Base-by-base conservation (phyloP, 1,139 yeast species). In the Entelexis sorbosivorans region DNA sequence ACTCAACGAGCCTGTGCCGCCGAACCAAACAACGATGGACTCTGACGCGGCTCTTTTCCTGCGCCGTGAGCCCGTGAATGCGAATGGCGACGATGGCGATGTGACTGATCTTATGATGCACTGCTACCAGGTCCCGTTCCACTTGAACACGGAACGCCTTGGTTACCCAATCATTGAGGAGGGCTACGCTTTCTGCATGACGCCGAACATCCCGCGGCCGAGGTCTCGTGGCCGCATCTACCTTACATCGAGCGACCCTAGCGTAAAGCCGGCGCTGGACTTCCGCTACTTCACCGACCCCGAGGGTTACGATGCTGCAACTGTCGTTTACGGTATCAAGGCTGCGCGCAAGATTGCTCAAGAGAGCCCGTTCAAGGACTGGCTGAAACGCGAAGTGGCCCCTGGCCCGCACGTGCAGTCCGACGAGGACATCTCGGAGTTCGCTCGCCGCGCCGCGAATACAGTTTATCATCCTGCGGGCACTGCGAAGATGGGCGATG, bases 121-220 rank as follows among this genome's bases (percentile, higher is more conserved):
- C 49, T 52, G 55, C 47, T 52, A 52, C 50, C 55, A 52, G 49
- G 51, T 52, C 38, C 55, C 55, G 32, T 52, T 52, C 44, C 50
- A 52, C 24, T 32, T 52, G 33, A 52, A 52, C 49, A 52, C 55
- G 6, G 44, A 32, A 24, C 53, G 52, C 7, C 38, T 49, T 14
- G 55, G 55, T n/a, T 52, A 52, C 42, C 53, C 47, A 14, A 26
- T 34, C n/a, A 39, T 52, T 24, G 36, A 29, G 35, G 55, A 52
- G n/a, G 44, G 52, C 36, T 52, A 43, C 16, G 55, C 55, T 5
- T 52, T 52, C 44, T 52, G 55, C 47, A 50, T 52, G 53, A 52
- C 55, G 29, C 55, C 55, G 14, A 52, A 52, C 44, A 47, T 52
- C n/a, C 55, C 55, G 20, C 55, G 55, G 8, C 55, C 55, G 22